phyloP scores from a whole-genome alignment of 2,329 filamentous ascomycete species.

The Claviceps africana region DNA sequence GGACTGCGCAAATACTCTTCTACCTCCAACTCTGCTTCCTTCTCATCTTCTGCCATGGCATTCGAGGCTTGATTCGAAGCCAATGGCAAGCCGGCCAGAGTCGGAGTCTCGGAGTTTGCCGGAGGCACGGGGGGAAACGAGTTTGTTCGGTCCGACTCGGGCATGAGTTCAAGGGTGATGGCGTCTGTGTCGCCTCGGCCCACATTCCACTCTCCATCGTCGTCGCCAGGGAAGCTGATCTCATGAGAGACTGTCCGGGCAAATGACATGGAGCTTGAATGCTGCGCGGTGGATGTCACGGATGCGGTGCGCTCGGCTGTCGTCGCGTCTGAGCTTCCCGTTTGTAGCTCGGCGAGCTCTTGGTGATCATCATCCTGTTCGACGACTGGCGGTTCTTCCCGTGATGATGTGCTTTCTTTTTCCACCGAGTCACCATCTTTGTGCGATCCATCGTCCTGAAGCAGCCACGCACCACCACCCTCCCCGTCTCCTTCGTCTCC shows the following conservation, averaged over 20 bases:
- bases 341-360: neutral
- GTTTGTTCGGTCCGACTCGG: constrained; percentile 43
- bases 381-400: neutral
- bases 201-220: constrained; percentile 44
- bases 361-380: neutral
- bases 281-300: constrained; percentile 28
- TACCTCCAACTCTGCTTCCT: constrained; percentile 27
- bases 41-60: constrained; percentile 38
- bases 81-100: constrained; percentile 24
- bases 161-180: constrained; percentile 46
- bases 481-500: constrained; percentile 12
- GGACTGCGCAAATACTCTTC: constrained; percentile 19
- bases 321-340: neutral
- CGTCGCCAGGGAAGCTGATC: constrained; percentile 43
- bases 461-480: constrained; percentile 13
- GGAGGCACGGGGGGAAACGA: constrained; percentile 47
- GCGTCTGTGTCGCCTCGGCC: constrained; percentile 39
- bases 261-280: constrained; percentile 49
- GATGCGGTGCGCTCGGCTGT: neutral
- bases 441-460: constrained; percentile 9
- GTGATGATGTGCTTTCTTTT: neutral
- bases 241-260: constrained; percentile 50
- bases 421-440: neutral
- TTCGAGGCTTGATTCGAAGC: constrained; percentile 38
- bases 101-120: constrained; percentile 14